Percentiles rank a stretch among this genome's conserved stretches.
Conservation (phyloP, 2,329 filamentous ascomycete species). For the Talaromyces sp. region DNA sequence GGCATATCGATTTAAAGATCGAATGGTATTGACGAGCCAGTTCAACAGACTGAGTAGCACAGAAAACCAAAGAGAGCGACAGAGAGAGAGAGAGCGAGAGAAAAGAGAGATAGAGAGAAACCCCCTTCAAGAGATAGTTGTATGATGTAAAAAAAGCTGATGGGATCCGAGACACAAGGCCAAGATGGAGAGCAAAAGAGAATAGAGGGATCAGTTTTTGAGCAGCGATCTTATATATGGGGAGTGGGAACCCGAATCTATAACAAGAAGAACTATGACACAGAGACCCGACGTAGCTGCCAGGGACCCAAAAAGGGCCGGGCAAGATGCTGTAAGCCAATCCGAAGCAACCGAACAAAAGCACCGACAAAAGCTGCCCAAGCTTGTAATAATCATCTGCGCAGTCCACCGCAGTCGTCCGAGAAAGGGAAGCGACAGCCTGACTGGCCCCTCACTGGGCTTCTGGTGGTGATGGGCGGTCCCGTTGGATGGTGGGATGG, state of each 20-base stretch:
- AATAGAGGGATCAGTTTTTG: background rate
- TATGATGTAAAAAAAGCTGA: constrained; percentile 4
- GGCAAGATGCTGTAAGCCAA: background rate
- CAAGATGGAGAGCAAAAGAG: background rate
- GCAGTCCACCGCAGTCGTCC: constrained; percentile 16
- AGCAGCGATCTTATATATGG: constrained; percentile 19
- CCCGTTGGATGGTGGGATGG: constrained; percentile 4
- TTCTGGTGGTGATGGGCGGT: constrained; percentile 1
- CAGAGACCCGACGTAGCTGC: constrained; percentile 6
- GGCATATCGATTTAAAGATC: constrained; percentile 52
- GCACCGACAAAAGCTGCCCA: constrained; percentile 19
- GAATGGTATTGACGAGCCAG: constrained; percentile 15
- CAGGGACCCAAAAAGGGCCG: constrained; percentile 18
- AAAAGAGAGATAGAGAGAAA: no score
- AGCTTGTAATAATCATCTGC: constrained; percentile 11
- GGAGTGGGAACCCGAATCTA: constrained; percentile 20
- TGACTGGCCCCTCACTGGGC: constrained; percentile 8
- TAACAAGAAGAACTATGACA: constrained; percentile 24
- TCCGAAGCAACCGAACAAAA: constrained; percentile 1
- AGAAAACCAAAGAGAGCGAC: no score
- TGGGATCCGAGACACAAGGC: background rate
- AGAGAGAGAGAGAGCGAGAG: no score
- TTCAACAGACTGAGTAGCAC: constrained; percentile 16
- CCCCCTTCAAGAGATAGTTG: no score
- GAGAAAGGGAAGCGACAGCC: constrained; percentile 17